Percentiles rank a stretch among this genome's conserved stretches.
Evolutionary conservation across 2,329 filamentous ascomycete species (phyloP).

Genomic region (Aspergillus pseudonomiae): DNA sequence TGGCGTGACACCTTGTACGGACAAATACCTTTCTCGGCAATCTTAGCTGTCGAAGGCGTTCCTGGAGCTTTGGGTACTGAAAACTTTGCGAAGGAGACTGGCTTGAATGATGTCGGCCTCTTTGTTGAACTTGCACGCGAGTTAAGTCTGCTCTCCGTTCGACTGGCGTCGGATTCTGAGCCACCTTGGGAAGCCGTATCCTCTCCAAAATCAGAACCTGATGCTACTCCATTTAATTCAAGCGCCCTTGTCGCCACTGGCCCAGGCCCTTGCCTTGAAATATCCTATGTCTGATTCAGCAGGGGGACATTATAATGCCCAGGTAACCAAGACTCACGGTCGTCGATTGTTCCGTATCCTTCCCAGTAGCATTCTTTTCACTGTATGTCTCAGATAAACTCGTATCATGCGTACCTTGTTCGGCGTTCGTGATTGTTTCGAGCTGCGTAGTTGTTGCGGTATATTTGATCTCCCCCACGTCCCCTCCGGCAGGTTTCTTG

Average conservation of each 20-base stretch:
- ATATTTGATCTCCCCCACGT: conserved; percentile 47
- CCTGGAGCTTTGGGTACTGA: conserved; percentile 64
- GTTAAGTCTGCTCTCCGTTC: conserved; percentile 52
- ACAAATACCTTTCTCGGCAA: conserved; percentile 58
- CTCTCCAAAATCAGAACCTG: conserved; percentile 41
- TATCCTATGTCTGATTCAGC: conserved; percentile 31
- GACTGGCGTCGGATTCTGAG: conserved; percentile 66
- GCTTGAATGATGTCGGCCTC: conserved; percentile 65
- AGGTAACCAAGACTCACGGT: conserved; percentile 33
- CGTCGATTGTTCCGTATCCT: conserved; percentile 27
- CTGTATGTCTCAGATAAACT: conserved; percentile 19
- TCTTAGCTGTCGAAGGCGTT: conserved; percentile 54
- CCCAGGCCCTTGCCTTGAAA: conserved; percentile 33
- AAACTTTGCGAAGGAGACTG: conserved; percentile 68
- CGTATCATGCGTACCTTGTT: conserved; percentile 28
- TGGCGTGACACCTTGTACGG: not conserved
- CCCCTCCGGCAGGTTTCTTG: conserved; percentile 55
- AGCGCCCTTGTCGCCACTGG: conserved; percentile 40
- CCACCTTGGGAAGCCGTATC: conserved; percentile 50
- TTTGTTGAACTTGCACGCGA: conserved; percentile 57
- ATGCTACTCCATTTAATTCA: conserved; percentile 43
- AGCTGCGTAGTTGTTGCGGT: conserved; percentile 39
- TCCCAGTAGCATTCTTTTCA: conserved; percentile 28
- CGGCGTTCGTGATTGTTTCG: conserved; percentile 28
- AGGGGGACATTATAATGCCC: conserved; percentile 13